Conservation (phyloP, 352 stramenopile genomes). For the Pythium rishiriense region DNA sequence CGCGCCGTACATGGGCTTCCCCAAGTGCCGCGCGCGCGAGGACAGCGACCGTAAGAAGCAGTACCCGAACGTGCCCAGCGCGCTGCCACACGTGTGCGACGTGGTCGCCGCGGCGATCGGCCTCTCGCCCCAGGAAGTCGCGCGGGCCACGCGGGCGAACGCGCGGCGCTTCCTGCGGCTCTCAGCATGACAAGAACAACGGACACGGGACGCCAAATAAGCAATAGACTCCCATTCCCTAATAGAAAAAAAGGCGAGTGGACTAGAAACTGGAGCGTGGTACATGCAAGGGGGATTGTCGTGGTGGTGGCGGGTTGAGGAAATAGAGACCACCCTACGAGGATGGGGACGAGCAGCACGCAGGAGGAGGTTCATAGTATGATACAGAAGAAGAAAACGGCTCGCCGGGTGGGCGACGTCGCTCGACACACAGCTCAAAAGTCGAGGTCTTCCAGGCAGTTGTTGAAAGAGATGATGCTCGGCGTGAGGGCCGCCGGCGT, state of each 20-base stretch:
- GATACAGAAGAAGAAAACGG: neutral
- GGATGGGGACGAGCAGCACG: no score
- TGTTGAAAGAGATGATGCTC: constrained; percentile 81
- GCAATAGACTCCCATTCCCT: neutral
- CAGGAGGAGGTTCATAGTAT: constrained; percentile 15
- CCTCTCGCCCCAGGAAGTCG: constrained; percentile 53
- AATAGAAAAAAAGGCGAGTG: no score
- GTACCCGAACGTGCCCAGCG: constrained; percentile 78
- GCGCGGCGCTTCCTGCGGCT: constrained; percentile 71
- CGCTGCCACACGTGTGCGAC: constrained; percentile 58
- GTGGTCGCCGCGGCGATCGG: constrained; percentile 52
- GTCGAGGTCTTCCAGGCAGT: constrained; percentile 37
- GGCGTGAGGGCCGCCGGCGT: constrained; percentile 8
- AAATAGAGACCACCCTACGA: no score
- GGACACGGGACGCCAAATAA: neutral
- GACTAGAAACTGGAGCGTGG: no score
- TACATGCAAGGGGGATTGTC: no score
- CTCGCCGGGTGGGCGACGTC: neutral
- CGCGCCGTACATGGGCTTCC: constrained; percentile 91
- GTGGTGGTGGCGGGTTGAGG: no score
- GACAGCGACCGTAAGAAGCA: constrained; percentile 48
- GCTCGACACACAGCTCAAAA: constrained; percentile 15
- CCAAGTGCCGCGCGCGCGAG: constrained; percentile 54
- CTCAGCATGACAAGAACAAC: constrained; percentile 2
- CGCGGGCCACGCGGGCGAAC: constrained; percentile 60